These are phyloP conservation scores for Anthoceros angustus DNA, from an alignment of 225 moss, liverwort and hornwort genomes.

Conservation along the genomic window DNA sequence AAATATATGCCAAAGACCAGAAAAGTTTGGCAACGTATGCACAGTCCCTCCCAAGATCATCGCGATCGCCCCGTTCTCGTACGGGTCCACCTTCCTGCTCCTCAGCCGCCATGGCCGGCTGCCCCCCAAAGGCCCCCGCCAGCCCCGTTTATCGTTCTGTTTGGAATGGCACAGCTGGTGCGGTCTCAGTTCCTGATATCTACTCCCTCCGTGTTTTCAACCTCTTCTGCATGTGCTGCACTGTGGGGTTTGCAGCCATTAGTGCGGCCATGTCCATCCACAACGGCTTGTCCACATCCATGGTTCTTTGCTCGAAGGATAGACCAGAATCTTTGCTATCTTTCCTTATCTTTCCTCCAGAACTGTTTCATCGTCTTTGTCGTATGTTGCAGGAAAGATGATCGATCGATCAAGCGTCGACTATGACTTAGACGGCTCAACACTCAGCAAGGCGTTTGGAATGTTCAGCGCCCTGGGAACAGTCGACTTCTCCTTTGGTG, in stretches of 20 bases:
- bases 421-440: constrained; percentile 24
- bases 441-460: constrained; percentile 24
- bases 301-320: no score
- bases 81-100: no score
- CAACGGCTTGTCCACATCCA: constrained; percentile 16
- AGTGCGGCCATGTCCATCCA: constrained; percentile 26
- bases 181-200: constrained; percentile 52
- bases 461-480: constrained; percentile 49
- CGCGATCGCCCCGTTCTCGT: no score
- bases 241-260: constrained; percentile 35
- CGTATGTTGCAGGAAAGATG: constrained; percentile 16
- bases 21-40: no score
- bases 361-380: no score
- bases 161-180: constrained; percentile 29
- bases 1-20: no score
- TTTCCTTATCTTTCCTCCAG: no score
- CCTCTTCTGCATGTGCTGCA: constrained; percentile 40
- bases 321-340: no score
- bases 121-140: no score
- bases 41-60: no score
- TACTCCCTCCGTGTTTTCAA: constrained; percentile 46
- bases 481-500: constrained; percentile 59
- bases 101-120: no score
- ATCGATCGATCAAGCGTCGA: neutral
- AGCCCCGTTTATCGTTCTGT: constrained; percentile 55